Evolutionary conservation across 805 yeast genomes (phyloP).

Genomic region (Priceomyces medius): DNA sequence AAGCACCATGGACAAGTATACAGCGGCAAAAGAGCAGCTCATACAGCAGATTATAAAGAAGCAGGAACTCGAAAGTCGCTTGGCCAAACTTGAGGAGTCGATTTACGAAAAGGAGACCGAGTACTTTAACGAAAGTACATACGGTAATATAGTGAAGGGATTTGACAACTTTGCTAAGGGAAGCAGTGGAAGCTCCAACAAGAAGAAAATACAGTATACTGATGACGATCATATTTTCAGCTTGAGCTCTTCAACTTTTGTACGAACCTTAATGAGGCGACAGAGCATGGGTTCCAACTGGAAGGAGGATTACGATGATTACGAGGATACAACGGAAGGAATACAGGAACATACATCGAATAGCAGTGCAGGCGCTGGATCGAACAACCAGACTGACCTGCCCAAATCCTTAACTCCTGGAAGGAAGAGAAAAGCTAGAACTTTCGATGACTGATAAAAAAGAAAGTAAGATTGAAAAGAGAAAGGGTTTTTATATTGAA

Average conservation of each 20-base stretch:
- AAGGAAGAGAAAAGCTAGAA: slow-evolving; percentile 27
- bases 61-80: slow-evolving; percentile 61
- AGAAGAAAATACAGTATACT: slow-evolving; percentile 51
- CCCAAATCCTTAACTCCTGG: slow-evolving; percentile 17
- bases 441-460: slow-evolving; percentile 26
- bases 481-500: not conserved
- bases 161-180: slow-evolving; percentile 75
- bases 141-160: slow-evolving; percentile 87
- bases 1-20: slow-evolving; percentile 54
- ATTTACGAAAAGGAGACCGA: slow-evolving; percentile 76
- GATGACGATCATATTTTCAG: slow-evolving; percentile 84
- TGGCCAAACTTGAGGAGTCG: slow-evolving; percentile 67
- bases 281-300: slow-evolving; percentile 37
- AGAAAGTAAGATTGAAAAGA: too few species aligned
- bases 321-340: slow-evolving; percentile 36
- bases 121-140: slow-evolving; percentile 68
- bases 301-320: slow-evolving; percentile 38
- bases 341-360: slow-evolving; percentile 7
- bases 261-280: slow-evolving; percentile 52
- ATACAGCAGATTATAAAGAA: slow-evolving; percentile 62
- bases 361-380: not conserved
- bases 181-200: slow-evolving; percentile 31
- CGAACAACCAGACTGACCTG: slow-evolving; percentile 7
- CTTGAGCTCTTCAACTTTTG: slow-evolving; percentile 67
- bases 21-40: slow-evolving; percentile 62